A percentile compares a stretch with the other conserved stretches of the same genome.
These are phyloP conservation scores for Glycyrrhiza uralensis DNA, from an alignment of 306 rosid genomes.

Conservation along the genomic window DNA sequence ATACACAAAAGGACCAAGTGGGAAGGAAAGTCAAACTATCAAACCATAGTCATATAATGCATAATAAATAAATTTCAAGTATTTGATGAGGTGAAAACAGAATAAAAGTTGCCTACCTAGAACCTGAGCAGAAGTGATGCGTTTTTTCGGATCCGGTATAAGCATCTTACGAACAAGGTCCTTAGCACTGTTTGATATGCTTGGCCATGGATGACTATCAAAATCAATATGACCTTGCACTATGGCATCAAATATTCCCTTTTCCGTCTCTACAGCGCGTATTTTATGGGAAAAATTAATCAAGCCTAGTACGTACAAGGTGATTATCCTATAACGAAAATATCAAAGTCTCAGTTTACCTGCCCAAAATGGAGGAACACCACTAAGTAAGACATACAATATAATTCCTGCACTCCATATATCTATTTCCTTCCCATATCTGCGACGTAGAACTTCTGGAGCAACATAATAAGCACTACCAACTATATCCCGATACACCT, in stretches of 20 bases:
- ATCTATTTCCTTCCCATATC: slow-evolving; percentile 79
- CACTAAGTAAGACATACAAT: slow-evolving; percentile 73
- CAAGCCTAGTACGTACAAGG: slow-evolving; percentile 11
- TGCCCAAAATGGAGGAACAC: slow-evolving; percentile 96
- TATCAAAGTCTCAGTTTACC: slow-evolving; percentile 42
- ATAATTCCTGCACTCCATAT: slow-evolving; percentile 91
- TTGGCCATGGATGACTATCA: slow-evolving; percentile 76
- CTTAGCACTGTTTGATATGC: slow-evolving; percentile 80
- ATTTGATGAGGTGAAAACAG: not conserved
- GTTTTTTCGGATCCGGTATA: slow-evolving; percentile 71
- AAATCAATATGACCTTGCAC: slow-evolving; percentile 76
- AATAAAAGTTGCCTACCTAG: slow-evolving; percentile 48
- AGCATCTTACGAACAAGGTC: slow-evolving; percentile 79
- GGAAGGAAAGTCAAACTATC: not conserved
- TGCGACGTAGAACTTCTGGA: slow-evolving; percentile 75
- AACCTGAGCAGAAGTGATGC: slow-evolving; percentile 74
- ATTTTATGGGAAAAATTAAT: slow-evolving; percentile 12
- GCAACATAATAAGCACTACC: slow-evolving; percentile 94
- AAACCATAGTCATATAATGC: not conserved
- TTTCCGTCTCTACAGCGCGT: slow-evolving; percentile 63
- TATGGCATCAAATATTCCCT: slow-evolving; percentile 84
- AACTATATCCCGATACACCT: slow-evolving; percentile 67
- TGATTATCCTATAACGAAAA: not conserved
- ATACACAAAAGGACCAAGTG: not conserved
- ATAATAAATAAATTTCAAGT: not conserved